These are phyloP conservation scores for Orbilia ellipsospora DNA, from an alignment of 2,329 filamentous ascomycete genomes.

Conservation along the genomic window DNA sequence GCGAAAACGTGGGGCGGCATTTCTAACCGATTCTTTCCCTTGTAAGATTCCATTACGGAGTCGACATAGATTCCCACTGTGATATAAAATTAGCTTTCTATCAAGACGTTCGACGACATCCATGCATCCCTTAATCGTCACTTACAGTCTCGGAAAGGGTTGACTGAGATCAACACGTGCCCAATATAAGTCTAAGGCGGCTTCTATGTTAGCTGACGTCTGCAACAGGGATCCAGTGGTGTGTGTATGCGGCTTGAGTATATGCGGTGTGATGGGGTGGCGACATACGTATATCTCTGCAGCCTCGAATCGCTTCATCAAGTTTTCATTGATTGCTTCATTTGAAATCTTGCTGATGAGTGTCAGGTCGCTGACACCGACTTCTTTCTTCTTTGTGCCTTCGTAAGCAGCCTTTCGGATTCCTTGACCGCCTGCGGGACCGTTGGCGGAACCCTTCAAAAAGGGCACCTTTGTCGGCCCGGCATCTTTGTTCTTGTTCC, in stretches of 20 bases:
- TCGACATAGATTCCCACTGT: constrained; percentile 98
- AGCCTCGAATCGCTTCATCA: constrained; percentile 98
- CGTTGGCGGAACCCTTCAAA: constrained; percentile 61
- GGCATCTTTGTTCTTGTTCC: constrained; percentile 66
- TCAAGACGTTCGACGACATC: too few relatives aligned
- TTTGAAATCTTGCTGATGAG: constrained; percentile 98
- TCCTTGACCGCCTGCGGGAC: constrained; percentile 67
- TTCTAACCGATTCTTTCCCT: constrained; percentile 93
- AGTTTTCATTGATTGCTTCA: constrained; percentile 98
- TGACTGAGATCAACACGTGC: constrained; percentile 97
- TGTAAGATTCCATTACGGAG: constrained; percentile 98
- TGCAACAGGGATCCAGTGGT: not conserved
- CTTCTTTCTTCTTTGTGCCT: constrained; percentile 97
- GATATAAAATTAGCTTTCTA: constrained; percentile 21
- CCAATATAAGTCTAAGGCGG: constrained; percentile 90
- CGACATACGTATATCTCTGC: constrained; percentile 86
- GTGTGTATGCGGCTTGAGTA: constrained; percentile 64
- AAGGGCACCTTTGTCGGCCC: constrained; percentile 61
- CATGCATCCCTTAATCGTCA: constrained; percentile 64
- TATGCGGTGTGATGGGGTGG: constrained; percentile 65
- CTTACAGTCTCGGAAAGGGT: constrained; percentile 96
- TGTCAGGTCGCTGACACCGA: constrained; percentile 96
- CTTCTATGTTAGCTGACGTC: not conserved
- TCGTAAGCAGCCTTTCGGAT: constrained; percentile 97
- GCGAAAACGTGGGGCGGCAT: constrained; percentile 98